Evolutionary conservation across 805 yeast genomes (phyloP).

Genomic region (Wickerhamomyces hampshirensis): DNA sequence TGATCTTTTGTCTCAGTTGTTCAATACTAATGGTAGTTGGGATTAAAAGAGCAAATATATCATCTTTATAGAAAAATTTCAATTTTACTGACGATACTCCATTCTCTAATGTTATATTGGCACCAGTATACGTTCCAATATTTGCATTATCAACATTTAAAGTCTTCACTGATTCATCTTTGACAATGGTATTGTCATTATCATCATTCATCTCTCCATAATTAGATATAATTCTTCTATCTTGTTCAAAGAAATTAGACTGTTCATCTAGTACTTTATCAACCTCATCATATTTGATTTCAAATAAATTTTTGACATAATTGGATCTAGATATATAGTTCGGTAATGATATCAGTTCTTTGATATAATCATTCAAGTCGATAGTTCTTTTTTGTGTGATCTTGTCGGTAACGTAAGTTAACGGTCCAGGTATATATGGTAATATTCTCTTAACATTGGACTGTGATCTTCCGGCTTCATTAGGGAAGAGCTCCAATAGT

Average conservation of each 20-base stretch:
- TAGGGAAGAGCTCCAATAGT: conserved; percentile 78
- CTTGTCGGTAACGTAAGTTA: conserved; percentile 82
- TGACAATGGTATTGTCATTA: conserved; percentile 27
- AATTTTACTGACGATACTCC: conserved; percentile 40
- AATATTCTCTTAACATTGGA: conserved; percentile 71
- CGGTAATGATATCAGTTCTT: conserved; percentile 66
- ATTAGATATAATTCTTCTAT: conserved; percentile 4
- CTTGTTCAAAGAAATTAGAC: conserved; percentile 7
- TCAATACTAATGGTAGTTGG: conserved; percentile 42
- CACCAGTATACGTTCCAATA: conserved; percentile 3
- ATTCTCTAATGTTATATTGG: conserved; percentile 4
- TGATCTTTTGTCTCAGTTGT: conserved; percentile 47
- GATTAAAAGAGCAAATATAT: conserved; percentile 67
- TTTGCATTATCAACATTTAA: conserved; percentile 8
- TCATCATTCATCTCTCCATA: conserved; percentile 7
- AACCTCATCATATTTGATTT: conserved; percentile 34
- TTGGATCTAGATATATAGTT: conserved; percentile 65
- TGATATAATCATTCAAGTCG: conserved; percentile 52
- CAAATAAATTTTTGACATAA: conserved; percentile 69
- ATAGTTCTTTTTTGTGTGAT: conserved; percentile 51
- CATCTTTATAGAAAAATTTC: conserved; percentile 75
- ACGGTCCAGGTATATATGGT: conserved; percentile 96
- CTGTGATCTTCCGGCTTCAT: conserved; percentile 80
- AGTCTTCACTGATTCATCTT: conserved; percentile 22
- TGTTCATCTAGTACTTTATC: conserved; percentile 25